Conservation (phyloP, 2,329 filamentous ascomycete species). For the Zasmidium citrigriseum region DNA sequence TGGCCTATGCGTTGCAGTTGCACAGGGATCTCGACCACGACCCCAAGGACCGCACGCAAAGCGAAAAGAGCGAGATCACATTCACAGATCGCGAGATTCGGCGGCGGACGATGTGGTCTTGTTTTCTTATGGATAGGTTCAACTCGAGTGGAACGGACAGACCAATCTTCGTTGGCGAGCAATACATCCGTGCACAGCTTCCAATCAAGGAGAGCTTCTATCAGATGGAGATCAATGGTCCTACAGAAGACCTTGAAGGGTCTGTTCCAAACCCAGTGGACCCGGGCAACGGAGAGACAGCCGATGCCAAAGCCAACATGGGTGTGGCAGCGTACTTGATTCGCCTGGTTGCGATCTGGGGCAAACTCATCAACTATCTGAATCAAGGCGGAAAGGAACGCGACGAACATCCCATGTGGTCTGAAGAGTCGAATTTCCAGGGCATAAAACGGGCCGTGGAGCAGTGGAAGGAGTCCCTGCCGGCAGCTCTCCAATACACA, state of each 20-base stretch:
- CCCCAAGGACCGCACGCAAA: constrained; percentile 41
- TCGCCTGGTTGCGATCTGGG: constrained; percentile 83
- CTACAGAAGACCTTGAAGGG: constrained; percentile 81
- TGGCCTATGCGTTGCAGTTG: constrained; percentile 93
- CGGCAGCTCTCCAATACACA: constrained; percentile 71
- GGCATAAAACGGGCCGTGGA: constrained; percentile 70
- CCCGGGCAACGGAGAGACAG: constrained; percentile 63
- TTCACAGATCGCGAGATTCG: constrained; percentile 93
- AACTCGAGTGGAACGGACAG: constrained; percentile 93
- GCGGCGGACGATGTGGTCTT: constrained; percentile 95
- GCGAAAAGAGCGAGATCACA: constrained; percentile 51
- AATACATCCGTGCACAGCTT: constrained; percentile 83
- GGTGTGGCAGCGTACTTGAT: constrained; percentile 91
- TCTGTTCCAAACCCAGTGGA: constrained; percentile 64
- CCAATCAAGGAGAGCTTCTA: constrained; percentile 90
- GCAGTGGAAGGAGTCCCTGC: constrained; percentile 68
- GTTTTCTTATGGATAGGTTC: constrained; percentile 95
- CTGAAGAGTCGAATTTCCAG: constrained; percentile 73
- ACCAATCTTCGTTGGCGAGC: constrained; percentile 87
- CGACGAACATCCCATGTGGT: constrained; percentile 79
- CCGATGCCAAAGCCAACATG: constrained; percentile 79
- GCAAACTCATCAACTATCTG: constrained; percentile 82
- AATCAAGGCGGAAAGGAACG: constrained; percentile 84
- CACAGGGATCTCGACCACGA: constrained; percentile 83
- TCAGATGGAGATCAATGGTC: constrained; percentile 84